phyloP scores from a whole-genome alignment of 1,139 yeast genomes.

The Debaryomyces nepalensis region DNA sequence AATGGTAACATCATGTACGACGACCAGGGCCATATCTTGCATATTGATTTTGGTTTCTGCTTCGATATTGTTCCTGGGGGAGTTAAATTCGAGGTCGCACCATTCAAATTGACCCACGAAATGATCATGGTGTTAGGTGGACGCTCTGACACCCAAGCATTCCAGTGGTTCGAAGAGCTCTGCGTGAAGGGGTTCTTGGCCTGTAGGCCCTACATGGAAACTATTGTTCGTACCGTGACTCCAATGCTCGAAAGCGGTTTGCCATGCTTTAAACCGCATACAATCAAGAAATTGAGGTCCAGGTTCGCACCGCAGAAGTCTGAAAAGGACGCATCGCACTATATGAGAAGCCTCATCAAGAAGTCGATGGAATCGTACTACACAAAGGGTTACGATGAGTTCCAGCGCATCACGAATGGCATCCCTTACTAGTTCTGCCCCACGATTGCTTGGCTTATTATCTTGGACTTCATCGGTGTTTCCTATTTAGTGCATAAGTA shows the following conservation, averaged over 20 bases:
- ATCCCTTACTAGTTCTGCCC: conserved; percentile 80
- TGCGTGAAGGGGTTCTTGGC: conserved; percentile 93
- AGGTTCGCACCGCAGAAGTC: conserved; percentile 82
- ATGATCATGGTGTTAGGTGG: conserved; percentile 98
- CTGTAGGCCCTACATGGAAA: conserved; percentile 86
- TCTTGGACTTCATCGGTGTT: too few relatives aligned
- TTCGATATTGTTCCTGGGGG: conserved; percentile 99
- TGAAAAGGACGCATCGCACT: conserved; percentile 84
- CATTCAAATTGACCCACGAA: conserved; percentile 94
- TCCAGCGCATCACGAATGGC: conserved; percentile 94
- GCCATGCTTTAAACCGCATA: conserved; percentile 90
- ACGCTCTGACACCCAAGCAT: conserved; percentile 79
- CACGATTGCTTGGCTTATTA: too few relatives aligned
- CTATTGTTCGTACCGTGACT: conserved; percentile 79
- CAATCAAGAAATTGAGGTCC: conserved; percentile 74
- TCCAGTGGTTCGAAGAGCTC: conserved; percentile 91
- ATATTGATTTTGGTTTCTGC: conserved; percentile 97
- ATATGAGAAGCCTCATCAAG: conserved; percentile 74
- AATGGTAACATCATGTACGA: conserved; percentile 99
- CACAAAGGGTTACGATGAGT: conserved; percentile 96
- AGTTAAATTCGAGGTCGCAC: conserved; percentile 95
- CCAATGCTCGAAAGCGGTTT: conserved; percentile 97
- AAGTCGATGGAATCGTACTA: conserved; percentile 86
- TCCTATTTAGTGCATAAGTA: background rate
- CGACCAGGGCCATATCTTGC: conserved; percentile 90